These are phyloP conservation scores for Acacia concinna DNA, from an alignment of 331 rosid genomes.

Conservation along the genomic window DNA sequence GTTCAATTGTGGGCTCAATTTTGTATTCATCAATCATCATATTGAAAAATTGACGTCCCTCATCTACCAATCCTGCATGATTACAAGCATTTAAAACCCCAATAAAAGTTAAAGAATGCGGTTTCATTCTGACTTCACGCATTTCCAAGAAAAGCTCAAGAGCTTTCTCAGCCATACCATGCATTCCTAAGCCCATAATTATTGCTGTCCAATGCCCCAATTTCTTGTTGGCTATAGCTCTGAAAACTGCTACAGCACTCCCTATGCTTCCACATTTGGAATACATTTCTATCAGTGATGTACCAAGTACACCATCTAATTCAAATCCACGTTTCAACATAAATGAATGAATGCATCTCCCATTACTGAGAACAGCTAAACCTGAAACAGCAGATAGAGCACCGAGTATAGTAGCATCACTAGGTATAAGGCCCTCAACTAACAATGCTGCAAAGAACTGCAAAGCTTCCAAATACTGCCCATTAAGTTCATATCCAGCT, in stretches of 20 bases:
- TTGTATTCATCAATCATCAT: conserved; percentile 51
- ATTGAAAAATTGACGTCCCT: conserved; percentile 44
- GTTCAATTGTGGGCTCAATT: conserved; percentile 57
- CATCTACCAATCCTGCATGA: conserved; percentile 60
- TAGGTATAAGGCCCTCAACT: conserved; percentile 46
- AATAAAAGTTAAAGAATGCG: conserved; percentile 56
- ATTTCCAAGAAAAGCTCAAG: conserved; percentile 51
- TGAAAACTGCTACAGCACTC: conserved; percentile 45
- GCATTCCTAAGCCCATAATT: conserved; percentile 63
- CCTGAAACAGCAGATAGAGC: conserved; percentile 56
- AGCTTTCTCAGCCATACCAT: conserved; percentile 56
- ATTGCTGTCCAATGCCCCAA: conserved; percentile 63
- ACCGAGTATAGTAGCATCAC: conserved; percentile 45
- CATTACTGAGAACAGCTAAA: conserved; percentile 45
- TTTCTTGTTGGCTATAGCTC: conserved; percentile 43
- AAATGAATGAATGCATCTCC: conserved; percentile 58
- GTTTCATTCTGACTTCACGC: conserved; percentile 46
- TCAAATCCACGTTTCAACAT: conserved; percentile 49
- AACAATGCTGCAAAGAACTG: conserved; percentile 44
- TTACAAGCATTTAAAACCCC: conserved; percentile 69
- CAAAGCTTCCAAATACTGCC: conserved; percentile 45
- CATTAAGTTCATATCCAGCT: conserved; percentile 51
- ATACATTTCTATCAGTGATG: conserved; percentile 55
- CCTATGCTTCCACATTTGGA: conserved; percentile 61
- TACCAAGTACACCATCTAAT: conserved; percentile 53